These are phyloP conservation scores for Metroxylon sagu DNA, from an alignment of 176 grass and related monocot genomes.

Conservation along the genomic window DNA sequence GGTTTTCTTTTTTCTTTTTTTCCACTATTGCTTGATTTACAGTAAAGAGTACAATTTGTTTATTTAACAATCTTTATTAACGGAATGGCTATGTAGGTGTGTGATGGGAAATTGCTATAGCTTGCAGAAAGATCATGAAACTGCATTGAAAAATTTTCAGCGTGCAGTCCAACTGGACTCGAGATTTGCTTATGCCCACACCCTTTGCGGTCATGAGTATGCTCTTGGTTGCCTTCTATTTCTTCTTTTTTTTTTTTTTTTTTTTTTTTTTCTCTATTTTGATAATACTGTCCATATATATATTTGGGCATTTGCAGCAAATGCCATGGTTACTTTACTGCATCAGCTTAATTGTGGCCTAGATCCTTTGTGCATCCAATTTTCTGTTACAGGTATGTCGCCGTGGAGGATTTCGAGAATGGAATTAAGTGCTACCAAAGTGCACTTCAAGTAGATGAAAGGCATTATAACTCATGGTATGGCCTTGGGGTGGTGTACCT, in stretches of 20 bases:
- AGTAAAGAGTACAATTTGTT: too few species aligned
- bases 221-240: slow-evolving; percentile 4
- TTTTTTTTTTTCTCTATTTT: background rate
- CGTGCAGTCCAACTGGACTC: slow-evolving; percentile 81
- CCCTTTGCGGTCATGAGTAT: slow-evolving; percentile 94
- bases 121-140: slow-evolving; percentile 96
- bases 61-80: background rate
- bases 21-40: too few species aligned
- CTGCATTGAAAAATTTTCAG: slow-evolving; percentile 91
- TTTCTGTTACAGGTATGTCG: slow-evolving; percentile 50
- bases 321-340: too few species aligned
- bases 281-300: too few species aligned
- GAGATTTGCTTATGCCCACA: slow-evolving; percentile 94
- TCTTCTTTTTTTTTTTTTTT: background rate
- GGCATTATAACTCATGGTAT: slow-evolving; percentile 32
- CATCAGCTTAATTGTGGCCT: background rate
- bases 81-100: slow-evolving; percentile 47
- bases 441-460: slow-evolving; percentile 21
- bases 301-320: too few species aligned
- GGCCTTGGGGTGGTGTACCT: slow-evolving; percentile 55
- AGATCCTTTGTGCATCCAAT: background rate
- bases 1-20: too few species aligned
- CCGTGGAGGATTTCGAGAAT: slow-evolving; percentile 94
- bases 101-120: slow-evolving; percentile 92
- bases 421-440: slow-evolving; percentile 61